These are phyloP conservation scores for Umbelopsis sp. DNA, from an alignment of 371 early-diverging fungal genomes.

Conservation along the genomic window DNA sequence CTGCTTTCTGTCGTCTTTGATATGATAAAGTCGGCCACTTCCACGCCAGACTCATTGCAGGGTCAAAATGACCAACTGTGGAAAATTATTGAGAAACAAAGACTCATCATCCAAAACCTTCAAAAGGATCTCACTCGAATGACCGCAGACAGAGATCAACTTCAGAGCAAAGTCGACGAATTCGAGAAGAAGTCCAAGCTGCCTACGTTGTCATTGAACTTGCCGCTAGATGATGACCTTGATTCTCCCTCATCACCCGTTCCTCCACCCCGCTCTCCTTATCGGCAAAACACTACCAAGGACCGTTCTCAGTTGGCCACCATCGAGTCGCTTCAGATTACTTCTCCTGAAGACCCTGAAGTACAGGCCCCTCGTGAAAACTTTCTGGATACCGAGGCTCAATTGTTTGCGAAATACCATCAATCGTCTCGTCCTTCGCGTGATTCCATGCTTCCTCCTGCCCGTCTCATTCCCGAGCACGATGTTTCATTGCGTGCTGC, in stretches of 20 bases:
- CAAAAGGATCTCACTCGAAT: conserved; percentile 60
- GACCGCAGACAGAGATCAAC: conserved; percentile 58
- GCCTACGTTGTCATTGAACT: background rate
- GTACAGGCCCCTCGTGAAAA: conserved; percentile 6
- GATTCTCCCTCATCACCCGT: conserved; percentile 28
- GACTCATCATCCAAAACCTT: conserved; percentile 78
- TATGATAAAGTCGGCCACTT: conserved; percentile 16
- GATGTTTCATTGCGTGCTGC: conserved; percentile 47
- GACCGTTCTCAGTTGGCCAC: conserved; percentile 18
- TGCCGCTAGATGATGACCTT: conserved; percentile 6
- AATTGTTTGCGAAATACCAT: conserved; percentile 26
- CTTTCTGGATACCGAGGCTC: conserved; percentile 24
- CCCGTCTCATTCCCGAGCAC: conserved; percentile 34
- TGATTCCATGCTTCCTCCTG: conserved; percentile 37
- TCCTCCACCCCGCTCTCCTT: conserved; percentile 50
- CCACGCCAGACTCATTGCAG: conserved; percentile 13
- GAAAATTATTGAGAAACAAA: conserved; percentile 89
- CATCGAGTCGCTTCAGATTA: conserved; percentile 15
- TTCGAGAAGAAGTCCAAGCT: background rate
- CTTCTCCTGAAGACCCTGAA: background rate
- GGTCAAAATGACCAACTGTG: conserved; percentile 86
- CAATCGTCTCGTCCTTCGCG: conserved; percentile 23
- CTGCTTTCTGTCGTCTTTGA: conserved; percentile 4
- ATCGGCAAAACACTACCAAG: conserved; percentile 29
- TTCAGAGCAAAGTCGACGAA: conserved; percentile 40